Percentiles rank a stretch among this genome's conserved stretches.
These are phyloP conservation scores for Lactarius deliciosus DNA, from an alignment of 768 basidiomycete species.

Conservation along the genomic window DNA sequence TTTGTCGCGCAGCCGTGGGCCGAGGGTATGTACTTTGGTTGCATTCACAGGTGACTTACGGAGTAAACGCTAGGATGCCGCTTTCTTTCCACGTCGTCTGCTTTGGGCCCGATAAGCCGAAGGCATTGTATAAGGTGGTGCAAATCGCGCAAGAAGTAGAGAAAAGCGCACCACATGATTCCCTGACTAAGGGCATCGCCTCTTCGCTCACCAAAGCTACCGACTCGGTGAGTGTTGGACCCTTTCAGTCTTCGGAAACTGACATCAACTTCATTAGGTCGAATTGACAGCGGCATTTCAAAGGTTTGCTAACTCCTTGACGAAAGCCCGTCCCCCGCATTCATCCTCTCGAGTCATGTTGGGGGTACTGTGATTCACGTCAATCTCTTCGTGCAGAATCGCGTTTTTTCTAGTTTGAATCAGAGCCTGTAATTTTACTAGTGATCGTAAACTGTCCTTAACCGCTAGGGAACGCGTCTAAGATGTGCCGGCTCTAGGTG, in stretches of 20 bases:
- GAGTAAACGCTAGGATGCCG: conserved; percentile 41
- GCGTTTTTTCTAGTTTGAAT: neutral
- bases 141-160: conserved; percentile 49
- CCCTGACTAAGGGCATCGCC: conserved; percentile 33
- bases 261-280: conserved; percentile 38
- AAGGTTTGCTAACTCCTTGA: conserved; percentile 54
- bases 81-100: conserved; percentile 57
- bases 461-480: no score
- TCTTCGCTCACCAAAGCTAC: conserved; percentile 52
- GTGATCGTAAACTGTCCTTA: no score
- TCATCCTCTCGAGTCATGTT: conserved; percentile 16
- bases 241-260: neutral
- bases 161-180: conserved; percentile 43
- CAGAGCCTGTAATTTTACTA: neutral
- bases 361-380: neutral
- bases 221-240: conserved; percentile 43
- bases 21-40: conserved; percentile 40
- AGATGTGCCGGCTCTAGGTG: no score
- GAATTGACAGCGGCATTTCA: conserved; percentile 56
- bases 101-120: conserved; percentile 43
- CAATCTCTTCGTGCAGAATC: neutral
- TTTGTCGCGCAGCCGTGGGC: conserved; percentile 44
- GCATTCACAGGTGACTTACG: neutral
- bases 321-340: conserved; percentile 50
- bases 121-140: conserved; percentile 47